These are phyloP conservation scores for Puccinia hordei DNA, from an alignment of 1,284 basidiomycete species.

Conservation along the genomic window DNA sequence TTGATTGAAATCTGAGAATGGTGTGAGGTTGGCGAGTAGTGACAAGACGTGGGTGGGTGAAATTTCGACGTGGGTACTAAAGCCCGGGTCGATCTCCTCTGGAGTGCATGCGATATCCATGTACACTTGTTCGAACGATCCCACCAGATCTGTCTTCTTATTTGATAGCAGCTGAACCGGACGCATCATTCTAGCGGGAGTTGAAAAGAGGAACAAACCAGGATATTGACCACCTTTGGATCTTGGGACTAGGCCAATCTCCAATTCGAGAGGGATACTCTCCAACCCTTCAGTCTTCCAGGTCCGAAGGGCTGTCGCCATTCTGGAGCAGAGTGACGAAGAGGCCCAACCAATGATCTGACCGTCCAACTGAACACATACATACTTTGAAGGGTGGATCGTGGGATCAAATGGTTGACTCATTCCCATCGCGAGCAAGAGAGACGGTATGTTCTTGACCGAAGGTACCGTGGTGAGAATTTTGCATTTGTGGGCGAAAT, in stretches of 20 bases:
- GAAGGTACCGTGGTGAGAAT: conserved; percentile 71
- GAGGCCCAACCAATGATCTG: conserved; percentile 93
- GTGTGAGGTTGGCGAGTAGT: conserved; percentile 68
- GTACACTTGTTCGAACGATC: conserved; percentile 98
- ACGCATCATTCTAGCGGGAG: conserved; percentile 91
- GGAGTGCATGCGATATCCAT: conserved; percentile 95
- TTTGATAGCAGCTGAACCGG: conserved; percentile 91
- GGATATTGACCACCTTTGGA: conserved; percentile 95
- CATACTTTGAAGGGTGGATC: conserved; percentile 76
- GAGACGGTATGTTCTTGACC: conserved; percentile 75
- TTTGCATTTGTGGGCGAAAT: conserved; percentile 89
- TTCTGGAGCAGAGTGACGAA: conserved; percentile 72
- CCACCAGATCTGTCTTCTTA: conserved; percentile 83
- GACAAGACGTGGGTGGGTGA: conserved; percentile 94
- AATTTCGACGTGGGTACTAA: conserved; percentile 85
- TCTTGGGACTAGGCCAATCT: conserved; percentile 88
- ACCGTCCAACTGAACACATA: conserved; percentile 92
- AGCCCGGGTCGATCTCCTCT: conserved; percentile 78
- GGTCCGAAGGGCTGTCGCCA: conserved; percentile 80
- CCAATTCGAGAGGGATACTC: conserved; percentile 86
- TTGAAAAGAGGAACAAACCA: conserved; percentile 89
- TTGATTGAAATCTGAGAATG: conserved; percentile 90
- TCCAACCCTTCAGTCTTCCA: conserved; percentile 91
- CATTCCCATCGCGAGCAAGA: conserved; percentile 90
- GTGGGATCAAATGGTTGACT: conserved; percentile 77